Evolutionary conservation across 2,329 filamentous ascomycete species (phyloP).

Genomic region (Penicillium griseofulvum): DNA sequence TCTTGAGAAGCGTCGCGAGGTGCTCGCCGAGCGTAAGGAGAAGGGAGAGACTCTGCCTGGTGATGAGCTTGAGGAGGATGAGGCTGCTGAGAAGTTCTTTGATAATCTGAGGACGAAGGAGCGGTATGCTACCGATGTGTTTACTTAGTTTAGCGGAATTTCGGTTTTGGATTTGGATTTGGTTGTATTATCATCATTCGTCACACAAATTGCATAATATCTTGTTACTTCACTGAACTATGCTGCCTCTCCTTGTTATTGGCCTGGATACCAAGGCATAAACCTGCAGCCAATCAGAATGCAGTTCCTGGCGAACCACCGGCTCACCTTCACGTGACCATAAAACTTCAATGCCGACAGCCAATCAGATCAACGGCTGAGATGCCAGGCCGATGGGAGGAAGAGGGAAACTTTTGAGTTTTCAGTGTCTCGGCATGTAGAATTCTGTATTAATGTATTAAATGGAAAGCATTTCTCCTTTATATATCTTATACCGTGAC

Average conservation of each 20-base stretch:
- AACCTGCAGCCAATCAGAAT: background rate
- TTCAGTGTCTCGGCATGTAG: background rate
- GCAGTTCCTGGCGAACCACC: background rate
- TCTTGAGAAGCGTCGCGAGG: slow-evolving; percentile 26
- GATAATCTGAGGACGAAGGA: slow-evolving; percentile 45
- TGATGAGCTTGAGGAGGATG: slow-evolving; percentile 24
- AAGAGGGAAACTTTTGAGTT: background rate
- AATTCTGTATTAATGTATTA: background rate
- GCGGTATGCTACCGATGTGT: slow-evolving; percentile 61
- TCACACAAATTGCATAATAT: background rate
- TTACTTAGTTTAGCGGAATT: slow-evolving; percentile 33
- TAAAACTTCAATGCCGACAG: background rate
- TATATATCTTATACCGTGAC: background rate
- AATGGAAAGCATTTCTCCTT: background rate
- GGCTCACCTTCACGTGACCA: background rate
- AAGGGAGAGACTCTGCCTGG: slow-evolving; percentile 35
- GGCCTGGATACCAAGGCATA: background rate
- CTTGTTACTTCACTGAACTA: background rate
- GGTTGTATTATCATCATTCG: background rate
- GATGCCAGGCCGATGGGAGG: background rate
- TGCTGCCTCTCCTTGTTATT: background rate
- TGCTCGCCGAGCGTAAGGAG: slow-evolving; percentile 37
- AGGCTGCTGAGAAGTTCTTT: slow-evolving; percentile 31
- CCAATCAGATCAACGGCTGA: slow-evolving; percentile 3
- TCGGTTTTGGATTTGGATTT: background rate